These are phyloP conservation scores for Haematococcus lacustris DNA, from an alignment of 139 green algal genomes.

Conservation along the genomic window DNA sequence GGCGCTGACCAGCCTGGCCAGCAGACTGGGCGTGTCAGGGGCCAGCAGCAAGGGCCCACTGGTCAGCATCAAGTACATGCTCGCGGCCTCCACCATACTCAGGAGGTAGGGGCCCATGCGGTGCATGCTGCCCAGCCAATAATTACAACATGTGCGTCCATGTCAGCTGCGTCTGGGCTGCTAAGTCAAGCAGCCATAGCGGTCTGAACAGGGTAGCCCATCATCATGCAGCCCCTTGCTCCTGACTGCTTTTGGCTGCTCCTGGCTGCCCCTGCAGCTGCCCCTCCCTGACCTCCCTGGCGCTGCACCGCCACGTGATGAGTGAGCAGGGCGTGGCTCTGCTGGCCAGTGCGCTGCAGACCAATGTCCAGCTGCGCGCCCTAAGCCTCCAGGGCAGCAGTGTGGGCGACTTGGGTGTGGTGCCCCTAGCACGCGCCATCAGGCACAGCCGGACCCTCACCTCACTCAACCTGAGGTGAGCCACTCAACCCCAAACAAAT, in stretches of 20 bases:
- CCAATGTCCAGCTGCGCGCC: slow-evolving; percentile 11
- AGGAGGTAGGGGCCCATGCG: too few species aligned
- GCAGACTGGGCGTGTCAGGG: too few species aligned
- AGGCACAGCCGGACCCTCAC: slow-evolving; percentile 8
- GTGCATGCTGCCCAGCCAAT: too few species aligned
- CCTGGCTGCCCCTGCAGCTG: too few species aligned
- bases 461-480: slow-evolving; percentile 12
- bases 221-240: too few species aligned
- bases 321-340: not conserved
- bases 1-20: too few species aligned
- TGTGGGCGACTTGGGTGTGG: slow-evolving; percentile 12
- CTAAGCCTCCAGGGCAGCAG: slow-evolving; percentile 21
- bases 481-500: too few species aligned
- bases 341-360: not conserved
- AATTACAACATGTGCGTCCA: too few species aligned
- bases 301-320: not conserved
- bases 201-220: too few species aligned
- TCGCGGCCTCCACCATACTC: not conserved
- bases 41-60: slow-evolving; percentile 3
- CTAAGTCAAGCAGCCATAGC: too few species aligned
- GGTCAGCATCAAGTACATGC: not conserved
- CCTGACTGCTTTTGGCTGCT: too few species aligned
- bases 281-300: not conserved
- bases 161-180: too few species aligned
- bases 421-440: slow-evolving; percentile 7